phyloP scores from a whole-genome alignment of 345 rosid species.

The Melaleuca alternifolia region DNA sequence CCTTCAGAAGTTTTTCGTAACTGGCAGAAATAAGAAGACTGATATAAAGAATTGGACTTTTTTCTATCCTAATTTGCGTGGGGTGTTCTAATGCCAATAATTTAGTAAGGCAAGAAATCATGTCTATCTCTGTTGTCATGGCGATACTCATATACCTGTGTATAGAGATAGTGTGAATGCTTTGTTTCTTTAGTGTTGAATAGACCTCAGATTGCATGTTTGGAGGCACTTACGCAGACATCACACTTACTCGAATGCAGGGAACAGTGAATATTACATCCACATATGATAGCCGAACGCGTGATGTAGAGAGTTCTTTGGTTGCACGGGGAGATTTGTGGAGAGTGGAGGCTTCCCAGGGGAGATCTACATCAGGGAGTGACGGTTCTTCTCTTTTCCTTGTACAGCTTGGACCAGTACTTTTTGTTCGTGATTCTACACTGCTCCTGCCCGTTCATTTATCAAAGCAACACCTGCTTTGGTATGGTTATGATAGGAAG shows the following conservation, averaged over 20 bases:
- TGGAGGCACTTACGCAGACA: neutral
- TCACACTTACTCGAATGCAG: conserved; percentile 21
- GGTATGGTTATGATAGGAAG: conserved; percentile 98
- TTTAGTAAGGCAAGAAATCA: neutral
- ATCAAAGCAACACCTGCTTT: conserved; percentile 93
- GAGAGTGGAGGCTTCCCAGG: conserved; percentile 82
- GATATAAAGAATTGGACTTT: neutral
- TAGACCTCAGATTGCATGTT: neutral
- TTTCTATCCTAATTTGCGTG: neutral
- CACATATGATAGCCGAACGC: conserved; percentile 69
- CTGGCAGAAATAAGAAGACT: neutral
- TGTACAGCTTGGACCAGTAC: conserved; percentile 87
- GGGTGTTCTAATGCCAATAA: neutral
- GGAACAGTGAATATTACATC: conserved; percentile 66
- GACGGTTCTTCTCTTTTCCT: conserved; percentile 79
- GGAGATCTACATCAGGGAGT: conserved; percentile 48
- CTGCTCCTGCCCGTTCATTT: conserved; percentile 87
- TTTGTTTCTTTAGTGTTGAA: neutral
- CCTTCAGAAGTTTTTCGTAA: neutral
- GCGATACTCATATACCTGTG: neutral
- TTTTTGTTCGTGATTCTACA: conserved; percentile 79
- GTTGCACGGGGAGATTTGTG: conserved; percentile 95
- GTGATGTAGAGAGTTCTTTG: conserved; percentile 59
- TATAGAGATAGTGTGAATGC: neutral
- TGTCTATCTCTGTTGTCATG: neutral